These are phyloP conservation scores for Arachnomyces sp. DNA, from an alignment of 2,329 filamentous ascomycete species.

Conservation along the genomic window DNA sequence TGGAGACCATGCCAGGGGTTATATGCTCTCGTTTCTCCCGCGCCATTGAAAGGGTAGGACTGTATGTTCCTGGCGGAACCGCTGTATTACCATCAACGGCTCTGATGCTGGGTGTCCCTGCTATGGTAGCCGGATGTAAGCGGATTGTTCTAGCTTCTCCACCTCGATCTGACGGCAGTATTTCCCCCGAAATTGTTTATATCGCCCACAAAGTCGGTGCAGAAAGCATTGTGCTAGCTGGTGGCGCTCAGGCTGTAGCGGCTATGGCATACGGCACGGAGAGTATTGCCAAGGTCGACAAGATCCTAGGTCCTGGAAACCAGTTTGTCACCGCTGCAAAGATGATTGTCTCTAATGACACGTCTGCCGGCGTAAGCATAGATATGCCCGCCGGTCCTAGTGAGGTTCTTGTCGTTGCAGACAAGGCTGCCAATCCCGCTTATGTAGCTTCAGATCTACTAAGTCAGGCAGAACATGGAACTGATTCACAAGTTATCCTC, in stretches of 20 bases:
- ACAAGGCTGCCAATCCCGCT: constrained; percentile 77
- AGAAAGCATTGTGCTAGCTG: constrained; percentile 89
- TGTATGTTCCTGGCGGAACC: constrained; percentile 93
- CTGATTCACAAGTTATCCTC: constrained; percentile 90
- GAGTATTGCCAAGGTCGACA: constrained; percentile 92
- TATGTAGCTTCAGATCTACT: constrained; percentile 94
- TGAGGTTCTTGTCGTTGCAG: constrained; percentile 92
- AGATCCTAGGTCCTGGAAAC: constrained; percentile 95
- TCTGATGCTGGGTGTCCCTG: constrained; percentile 94
- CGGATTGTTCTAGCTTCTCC: constrained; percentile 91
- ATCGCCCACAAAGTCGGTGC: constrained; percentile 94
- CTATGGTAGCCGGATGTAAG: constrained; percentile 93
- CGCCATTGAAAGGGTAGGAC: constrained; percentile 89
- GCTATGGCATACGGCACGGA: constrained; percentile 97
- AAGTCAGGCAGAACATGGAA: constrained; percentile 92
- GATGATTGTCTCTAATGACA: constrained; percentile 97
- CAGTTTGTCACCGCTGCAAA: constrained; percentile 98
- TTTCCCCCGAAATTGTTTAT: constrained; percentile 96
- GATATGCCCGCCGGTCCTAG: constrained; percentile 98
- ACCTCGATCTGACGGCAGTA: constrained; percentile 76
- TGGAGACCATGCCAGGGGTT: constrained; percentile 98
- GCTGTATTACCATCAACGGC: constrained; percentile 95
- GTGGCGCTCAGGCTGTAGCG: constrained; percentile 89
- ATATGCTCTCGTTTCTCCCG: constrained; percentile 87
- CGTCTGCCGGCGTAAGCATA: constrained; percentile 87